Conservation (phyloP, 768 basidiomycete species). For the Tulasnella sp. region DNA sequence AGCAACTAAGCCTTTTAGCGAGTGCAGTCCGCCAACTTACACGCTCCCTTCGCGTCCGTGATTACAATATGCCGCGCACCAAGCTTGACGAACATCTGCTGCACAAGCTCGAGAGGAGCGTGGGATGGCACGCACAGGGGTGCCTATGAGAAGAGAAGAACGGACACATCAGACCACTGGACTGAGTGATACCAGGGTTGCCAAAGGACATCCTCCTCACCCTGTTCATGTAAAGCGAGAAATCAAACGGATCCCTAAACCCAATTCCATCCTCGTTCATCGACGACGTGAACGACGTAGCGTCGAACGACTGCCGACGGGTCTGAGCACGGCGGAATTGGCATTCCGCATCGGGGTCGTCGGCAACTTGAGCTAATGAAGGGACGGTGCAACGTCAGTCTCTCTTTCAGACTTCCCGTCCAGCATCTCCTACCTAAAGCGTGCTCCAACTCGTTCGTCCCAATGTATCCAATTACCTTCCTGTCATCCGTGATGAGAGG, state of each 20-base stretch:
- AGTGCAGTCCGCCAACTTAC: slow-evolving; percentile 33
- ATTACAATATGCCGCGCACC: slow-evolving; percentile 86
- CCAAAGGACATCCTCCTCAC: slow-evolving; percentile 28
- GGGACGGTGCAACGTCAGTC: neutral
- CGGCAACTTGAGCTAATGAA: slow-evolving; percentile 52
- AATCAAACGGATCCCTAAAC: slow-evolving; percentile 54
- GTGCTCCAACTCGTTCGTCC: slow-evolving; percentile 87
- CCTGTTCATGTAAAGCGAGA: slow-evolving; percentile 84
- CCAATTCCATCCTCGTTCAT: slow-evolving; percentile 18
- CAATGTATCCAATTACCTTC: slow-evolving; percentile 82
- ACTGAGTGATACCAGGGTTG: neutral
- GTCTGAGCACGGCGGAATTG: slow-evolving; percentile 39
- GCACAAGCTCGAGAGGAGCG: slow-evolving; percentile 82
- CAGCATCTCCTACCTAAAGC: slow-evolving; percentile 52
- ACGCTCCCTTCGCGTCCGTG: slow-evolving; percentile 69
- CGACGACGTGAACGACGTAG: slow-evolving; percentile 15
- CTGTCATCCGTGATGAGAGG: slow-evolving; percentile 55
- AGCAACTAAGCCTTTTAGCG: neutral
- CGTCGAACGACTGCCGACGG: slow-evolving; percentile 10
- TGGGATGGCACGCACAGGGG: slow-evolving; percentile 76
- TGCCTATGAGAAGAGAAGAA: slow-evolving; percentile 45
- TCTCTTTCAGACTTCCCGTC: neutral
- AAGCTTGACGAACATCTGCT: slow-evolving; percentile 91
- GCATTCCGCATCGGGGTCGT: slow-evolving; percentile 54
- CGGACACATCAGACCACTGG: neutral